Evolutionary conservation across 768 basidiomycete species (phyloP).

Genomic region (Russula foetens): DNA sequence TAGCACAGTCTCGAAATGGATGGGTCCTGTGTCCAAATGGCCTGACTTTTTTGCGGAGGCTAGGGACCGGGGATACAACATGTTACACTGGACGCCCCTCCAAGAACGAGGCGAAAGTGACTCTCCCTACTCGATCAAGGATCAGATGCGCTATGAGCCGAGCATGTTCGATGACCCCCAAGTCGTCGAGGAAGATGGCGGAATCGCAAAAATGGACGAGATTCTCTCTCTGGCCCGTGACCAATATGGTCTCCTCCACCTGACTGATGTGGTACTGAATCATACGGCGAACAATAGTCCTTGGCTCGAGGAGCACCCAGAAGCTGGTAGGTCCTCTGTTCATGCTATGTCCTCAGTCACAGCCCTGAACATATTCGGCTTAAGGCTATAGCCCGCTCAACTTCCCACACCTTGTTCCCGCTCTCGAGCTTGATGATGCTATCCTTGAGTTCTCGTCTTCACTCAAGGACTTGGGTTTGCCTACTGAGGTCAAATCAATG

Average conservation of each 20-base stretch:
- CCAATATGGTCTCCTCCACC: conserved; percentile 78
- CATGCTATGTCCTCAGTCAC: neutral
- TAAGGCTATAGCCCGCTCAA: conserved; percentile 86
- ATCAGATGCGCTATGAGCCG: conserved; percentile 81
- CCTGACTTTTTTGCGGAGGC: conserved; percentile 73
- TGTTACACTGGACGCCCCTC: conserved; percentile 95
- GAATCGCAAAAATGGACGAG: conserved; percentile 50
- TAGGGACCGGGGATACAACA: conserved; percentile 88
- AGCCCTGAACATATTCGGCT: neutral
- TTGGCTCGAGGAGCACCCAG: conserved; percentile 91
- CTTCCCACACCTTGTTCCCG: conserved; percentile 87
- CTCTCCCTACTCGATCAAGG: conserved; percentile 89
- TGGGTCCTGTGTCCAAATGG: conserved; percentile 82
- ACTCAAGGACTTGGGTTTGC: conserved; percentile 59
- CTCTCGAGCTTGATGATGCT: conserved; percentile 83
- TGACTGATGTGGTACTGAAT: conserved; percentile 96
- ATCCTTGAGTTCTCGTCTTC: conserved; percentile 73
- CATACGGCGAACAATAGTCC: conserved; percentile 93
- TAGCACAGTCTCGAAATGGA: conserved; percentile 96
- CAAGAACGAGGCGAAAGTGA: conserved; percentile 86
- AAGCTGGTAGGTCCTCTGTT: conserved; percentile 61
- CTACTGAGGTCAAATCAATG: conserved; percentile 55
- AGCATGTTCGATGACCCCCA: conserved; percentile 46
- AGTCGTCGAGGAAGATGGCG: conserved; percentile 38
- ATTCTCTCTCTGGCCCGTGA: conserved; percentile 64